Base-by-base conservation (phyloP, 768 basidiomycete genomes). In the Boletus huronensis region DNA sequence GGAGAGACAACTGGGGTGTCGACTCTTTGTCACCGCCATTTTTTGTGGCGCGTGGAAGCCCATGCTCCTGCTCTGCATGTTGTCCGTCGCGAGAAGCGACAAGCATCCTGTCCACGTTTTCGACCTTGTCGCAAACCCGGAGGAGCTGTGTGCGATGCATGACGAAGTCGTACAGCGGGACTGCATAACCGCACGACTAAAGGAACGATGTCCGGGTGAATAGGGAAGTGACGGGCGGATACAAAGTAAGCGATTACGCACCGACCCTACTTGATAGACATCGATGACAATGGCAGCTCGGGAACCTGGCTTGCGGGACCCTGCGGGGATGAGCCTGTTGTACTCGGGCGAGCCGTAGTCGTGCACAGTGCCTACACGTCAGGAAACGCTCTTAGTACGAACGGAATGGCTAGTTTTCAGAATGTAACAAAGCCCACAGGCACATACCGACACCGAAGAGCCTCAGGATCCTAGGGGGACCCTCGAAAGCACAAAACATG, bases 111-210 rank as follows among this genome's bases (percentile, higher is more conserved):
- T 84, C 82, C 5, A 59, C 48, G 0, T 51, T 45, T 64, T 87
- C 84, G 42, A 71, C 72, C 58, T 67, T 74, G 7, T 66, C 65
- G 7, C 66, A 64, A 61, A 68, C 70, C 19, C 78, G 73, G 29
- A 74, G 69, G 26, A 83, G 79, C 17, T 74, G 77, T 1, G 75
- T 79, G 31, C 86, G 83, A 50, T 85, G 80, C 26, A 74, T 72
- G 50, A 77, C 72, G 68, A 83, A 88, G 41, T 77, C 73, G 64
- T 81, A 87, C 57, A 80, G 74, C 5, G 87, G 86, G 25, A 88
- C 81, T 5, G 77, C 77, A 56, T 73, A 87, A 19, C 87, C 85
- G 58, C 86, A 89, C 0, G 85, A 85, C 86, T 88, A 62, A n/a
- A 29, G 28, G n/a, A 7, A 28, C 6, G 7, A n/a, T 11, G 26